A percentile compares a stretch with the other conserved stretches of the same genome.
These are phyloP conservation scores for Calocera viscosa DNA, from an alignment of 768 basidiomycete genomes.

Conservation along the genomic window DNA sequence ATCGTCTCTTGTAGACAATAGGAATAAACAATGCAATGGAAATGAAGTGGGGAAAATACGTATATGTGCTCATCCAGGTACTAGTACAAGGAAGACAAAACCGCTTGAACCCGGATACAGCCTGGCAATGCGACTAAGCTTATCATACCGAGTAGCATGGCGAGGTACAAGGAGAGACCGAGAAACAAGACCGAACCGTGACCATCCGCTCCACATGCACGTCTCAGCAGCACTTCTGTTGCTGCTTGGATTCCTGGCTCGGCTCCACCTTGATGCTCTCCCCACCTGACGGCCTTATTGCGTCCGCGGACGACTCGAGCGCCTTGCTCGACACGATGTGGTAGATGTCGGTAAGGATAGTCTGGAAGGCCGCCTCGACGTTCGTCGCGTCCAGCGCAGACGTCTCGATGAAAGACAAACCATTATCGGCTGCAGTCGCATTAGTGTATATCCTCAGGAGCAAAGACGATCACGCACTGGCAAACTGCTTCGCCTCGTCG, in stretches of 20 bases:
- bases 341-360: constrained; percentile 92
- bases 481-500: constrained; percentile 88
- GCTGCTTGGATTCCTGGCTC: constrained; percentile 35
- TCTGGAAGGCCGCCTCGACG: constrained; percentile 96
- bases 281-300: constrained; percentile 65
- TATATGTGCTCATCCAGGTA: constrained; percentile 4
- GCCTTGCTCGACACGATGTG: constrained; percentile 93
- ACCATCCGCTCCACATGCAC: background rate
- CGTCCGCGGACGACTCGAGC: constrained; percentile 68
- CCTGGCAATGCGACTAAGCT: constrained; percentile 3
- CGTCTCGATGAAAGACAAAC: constrained; percentile 92
- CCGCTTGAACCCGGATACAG: background rate
- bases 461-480: constrained; percentile 41
- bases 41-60: background rate
- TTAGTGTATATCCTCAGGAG: no score
- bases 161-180: constrained; percentile 3
- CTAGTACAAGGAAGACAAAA: constrained; percentile 6
- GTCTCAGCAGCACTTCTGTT: constrained; percentile 31
- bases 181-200: background rate
- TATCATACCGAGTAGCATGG: constrained; percentile 3
- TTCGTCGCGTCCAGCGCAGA: constrained; percentile 99
- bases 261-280: constrained; percentile 77
- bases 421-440: constrained; percentile 58
- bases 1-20: background rate
- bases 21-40: background rate